Evolutionary conservation across 106 monocot genomes (phyloP).

Genomic region (Vanilla planifolia): DNA sequence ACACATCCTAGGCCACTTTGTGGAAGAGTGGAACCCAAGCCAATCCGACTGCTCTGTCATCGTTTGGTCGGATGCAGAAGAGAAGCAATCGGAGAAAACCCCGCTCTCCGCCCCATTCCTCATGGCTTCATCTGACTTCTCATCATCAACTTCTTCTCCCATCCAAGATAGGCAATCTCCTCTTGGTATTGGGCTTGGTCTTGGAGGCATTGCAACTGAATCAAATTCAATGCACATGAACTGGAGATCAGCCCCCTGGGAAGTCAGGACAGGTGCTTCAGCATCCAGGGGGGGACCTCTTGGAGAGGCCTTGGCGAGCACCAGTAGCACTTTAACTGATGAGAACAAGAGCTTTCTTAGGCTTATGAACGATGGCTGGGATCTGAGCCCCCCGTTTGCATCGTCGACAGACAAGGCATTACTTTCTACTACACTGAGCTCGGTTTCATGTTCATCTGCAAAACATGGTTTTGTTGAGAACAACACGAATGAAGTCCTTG

Average conservation of each 20-base stretch:
- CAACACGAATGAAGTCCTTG: conserved; percentile 6
- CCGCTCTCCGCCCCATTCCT: conserved; percentile 49
- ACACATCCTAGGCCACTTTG: conserved; percentile 24
- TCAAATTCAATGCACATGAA: conserved; percentile 12
- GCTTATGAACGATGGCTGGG: conserved; percentile 29
- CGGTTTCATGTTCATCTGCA: conserved; percentile 35
- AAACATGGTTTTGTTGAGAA: conserved; percentile 30
- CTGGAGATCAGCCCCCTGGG: conserved; percentile 48
- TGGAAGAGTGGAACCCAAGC: conserved; percentile 32
- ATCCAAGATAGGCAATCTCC: conserved; percentile 21
- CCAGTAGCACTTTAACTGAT: conserved; percentile 9
- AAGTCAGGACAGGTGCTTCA: neutral
- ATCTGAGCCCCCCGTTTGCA: conserved; percentile 26
- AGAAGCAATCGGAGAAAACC: conserved; percentile 24
- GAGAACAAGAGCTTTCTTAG: conserved; percentile 28
- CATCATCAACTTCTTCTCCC: conserved; percentile 26
- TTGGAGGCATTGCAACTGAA: conserved; percentile 13
- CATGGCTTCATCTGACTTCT: conserved; percentile 29
- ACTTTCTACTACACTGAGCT: conserved; percentile 30
- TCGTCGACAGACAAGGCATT: conserved; percentile 41
- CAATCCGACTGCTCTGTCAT: conserved; percentile 22
- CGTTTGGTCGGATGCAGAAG: conserved; percentile 24
- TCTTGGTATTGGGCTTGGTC: conserved; percentile 27
- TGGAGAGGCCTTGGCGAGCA: conserved; percentile 66
- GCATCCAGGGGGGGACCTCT: conserved; percentile 58